Conservation (phyloP, 1,284 basidiomycete species). For the Sporisorium exsertum region DNA sequence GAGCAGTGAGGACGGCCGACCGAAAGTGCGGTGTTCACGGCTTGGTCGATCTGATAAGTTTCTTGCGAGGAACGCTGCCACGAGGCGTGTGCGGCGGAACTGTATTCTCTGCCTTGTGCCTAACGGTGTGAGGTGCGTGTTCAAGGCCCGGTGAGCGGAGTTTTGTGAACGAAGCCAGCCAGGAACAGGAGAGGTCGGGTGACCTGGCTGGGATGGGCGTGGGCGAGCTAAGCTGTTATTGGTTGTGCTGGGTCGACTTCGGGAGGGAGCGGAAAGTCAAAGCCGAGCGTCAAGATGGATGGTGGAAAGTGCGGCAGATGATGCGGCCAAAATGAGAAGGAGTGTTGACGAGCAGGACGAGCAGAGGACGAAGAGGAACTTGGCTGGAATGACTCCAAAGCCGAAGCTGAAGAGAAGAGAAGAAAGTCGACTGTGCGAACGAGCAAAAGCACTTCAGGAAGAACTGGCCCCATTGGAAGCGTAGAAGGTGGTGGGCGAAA, state of each 20-base stretch:
- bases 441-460: not conserved
- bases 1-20: not conserved
- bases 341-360: not conserved
- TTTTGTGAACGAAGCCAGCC: not conserved
- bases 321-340: not conserved
- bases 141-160: not conserved
- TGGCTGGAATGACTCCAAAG: not conserved
- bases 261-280: constrained; percentile 12
- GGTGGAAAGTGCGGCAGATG: not conserved
- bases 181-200: not conserved
- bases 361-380: not conserved
- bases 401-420: not conserved
- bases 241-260: not conserved
- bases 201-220: not conserved
- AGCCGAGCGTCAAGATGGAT: not conserved
- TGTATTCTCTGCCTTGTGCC: not conserved
- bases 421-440: not conserved
- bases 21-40: not conserved
- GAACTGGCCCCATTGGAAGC: not conserved
- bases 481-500: not conserved
- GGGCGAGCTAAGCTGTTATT: constrained; percentile 5
- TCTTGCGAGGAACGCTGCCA: too few relatives aligned
- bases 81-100: not conserved
- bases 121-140: not conserved
- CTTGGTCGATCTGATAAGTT: constrained; percentile 16